Evolutionary conservation across 108 stramenopile species (phyloP), one percentile per base, ranked within the genome.

Genomic region (Nitzschia palea): DNA sequence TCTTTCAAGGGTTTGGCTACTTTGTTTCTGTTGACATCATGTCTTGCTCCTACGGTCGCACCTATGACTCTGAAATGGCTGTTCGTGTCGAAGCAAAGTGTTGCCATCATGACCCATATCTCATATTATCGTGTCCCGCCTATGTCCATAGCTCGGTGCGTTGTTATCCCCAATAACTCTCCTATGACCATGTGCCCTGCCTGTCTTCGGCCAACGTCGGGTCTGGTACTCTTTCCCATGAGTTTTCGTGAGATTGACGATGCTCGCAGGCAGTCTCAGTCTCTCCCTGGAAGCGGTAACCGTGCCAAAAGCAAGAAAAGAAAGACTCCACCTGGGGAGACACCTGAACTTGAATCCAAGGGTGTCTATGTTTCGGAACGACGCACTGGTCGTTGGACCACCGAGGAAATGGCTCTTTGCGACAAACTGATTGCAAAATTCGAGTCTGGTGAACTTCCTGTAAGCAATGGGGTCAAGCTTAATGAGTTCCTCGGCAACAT

Each of bases 181-280:
- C 33, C 73, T 14, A 45, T 83, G 34, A 62, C 68, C 20, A 9
- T 6, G 1, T 82, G 86, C 48, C 33, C 78, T 2, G 3, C 28
- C 10, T 80, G 86, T 42, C 18, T 53, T 15, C 29, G 65, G 25
- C 52, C 76, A 17, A 68, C 73, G 1, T 53, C 69, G 12, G 80
- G 82, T 1, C 43, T 94, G 3, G 69, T 73, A 36, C 82, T 94
- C 31, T 78, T 90, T 34, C 88, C 89, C 61, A 94, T 94, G 93
- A 85, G 84, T 42, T 94, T 94, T 61, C 69, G 68, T 20, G 93
- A 94, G 56, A 74, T 90, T 15, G 93, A 94, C 60, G 89, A 89
- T 22, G 88, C 93, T 18, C 67, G 73, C 25, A 68, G 70, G 59
- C 71, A 48, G 12, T 59, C 57, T 20, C 48, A 42, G 44, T 58